Base-by-base conservation (phyloP, 805 yeast genomes). In the Yarrowia deformans region DNA sequence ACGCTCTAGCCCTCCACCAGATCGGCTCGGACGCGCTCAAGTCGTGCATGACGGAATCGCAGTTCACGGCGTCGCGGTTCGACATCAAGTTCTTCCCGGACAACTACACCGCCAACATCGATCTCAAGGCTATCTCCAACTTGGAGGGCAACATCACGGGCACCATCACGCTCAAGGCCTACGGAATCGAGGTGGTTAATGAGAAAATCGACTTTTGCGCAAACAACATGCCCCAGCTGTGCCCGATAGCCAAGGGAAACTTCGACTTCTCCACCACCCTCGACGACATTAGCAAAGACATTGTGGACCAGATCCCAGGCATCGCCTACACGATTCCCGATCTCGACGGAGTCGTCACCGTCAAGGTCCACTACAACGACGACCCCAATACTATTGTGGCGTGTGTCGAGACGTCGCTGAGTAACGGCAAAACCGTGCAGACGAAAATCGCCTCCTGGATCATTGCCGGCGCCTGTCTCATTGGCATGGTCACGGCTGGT, bases 361-460 rank as follows among this genome's bases (percentile, higher is more conserved):
- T 96, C 49, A 78, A 85, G 19, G 89, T 90, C 3, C 87, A 87
- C 76, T 77, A 85, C 40, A 75, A 79, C 16, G 87, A 85, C 74
- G 81, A 84, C 7, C 72, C 77, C 14, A 63, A 73, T 29, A 78
- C 79, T 8, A 84, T 88, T 3, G 81, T 93, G 70, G 99, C 98
- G 2, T 95, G 99, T 84, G 97, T 95, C 14, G 91, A 90, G 76
- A 98, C 98, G 0, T 82, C 86, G 14, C 82, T 95, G 69, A 80
- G 90, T 29, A 95, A 95, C 79, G 97, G 95, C 70, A 93, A 90
- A 75, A 93, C 98, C 1, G 99, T 95, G 35, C 96, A 93, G 79
- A 91, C 97, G 34, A 87, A 87, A 74, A 93, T 89, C 73, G 97
- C 95, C 3, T 85, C 96, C 6, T 94, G 99, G 99, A 97, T 97